phyloP scores from a whole-genome alignment of 1,284 basidiomycete genomes.

The Cryptococcus sp. region DNA sequence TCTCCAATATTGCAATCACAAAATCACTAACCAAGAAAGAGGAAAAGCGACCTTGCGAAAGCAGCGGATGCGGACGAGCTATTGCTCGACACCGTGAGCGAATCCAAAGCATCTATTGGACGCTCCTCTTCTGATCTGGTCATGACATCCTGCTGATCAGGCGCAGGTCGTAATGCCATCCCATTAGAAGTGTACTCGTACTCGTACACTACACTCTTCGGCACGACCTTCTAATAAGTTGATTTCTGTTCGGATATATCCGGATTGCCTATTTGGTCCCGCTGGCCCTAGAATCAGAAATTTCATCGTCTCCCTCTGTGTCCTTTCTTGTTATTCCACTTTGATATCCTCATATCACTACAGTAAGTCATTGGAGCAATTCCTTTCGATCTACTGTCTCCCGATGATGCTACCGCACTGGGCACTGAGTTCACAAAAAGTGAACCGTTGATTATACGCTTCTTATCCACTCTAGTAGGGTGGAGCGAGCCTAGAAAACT shows the following conservation, averaged over 20 bases:
- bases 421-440: conserved; percentile 43
- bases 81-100: conserved; percentile 22
- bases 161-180: too few relatives aligned
- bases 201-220: too few relatives aligned
- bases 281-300: background rate
- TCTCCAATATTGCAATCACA: background rate
- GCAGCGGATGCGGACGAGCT: conserved; percentile 39
- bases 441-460: conserved; percentile 42
- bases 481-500: conserved; percentile 53
- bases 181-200: too few relatives aligned
- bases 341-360: too few relatives aligned
- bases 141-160: too few relatives aligned
- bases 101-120: background rate
- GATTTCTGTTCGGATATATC: too few relatives aligned
- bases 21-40: conserved; percentile 36
- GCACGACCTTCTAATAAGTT: too few relatives aligned
- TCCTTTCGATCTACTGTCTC: background rate
- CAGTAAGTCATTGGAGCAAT: too few relatives aligned
- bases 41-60: conserved; percentile 38
- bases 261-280: too few relatives aligned
- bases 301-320: background rate
- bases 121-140: too few relatives aligned
- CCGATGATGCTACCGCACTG: conserved; percentile 47
- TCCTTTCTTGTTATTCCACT: too few relatives aligned
- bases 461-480: conserved; percentile 40